Percentiles rank a stretch among this genome's conserved stretches.
Conservation (phyloP, 2,329 filamentous ascomycete genomes). For the Hymenoscyphus salicellus region DNA sequence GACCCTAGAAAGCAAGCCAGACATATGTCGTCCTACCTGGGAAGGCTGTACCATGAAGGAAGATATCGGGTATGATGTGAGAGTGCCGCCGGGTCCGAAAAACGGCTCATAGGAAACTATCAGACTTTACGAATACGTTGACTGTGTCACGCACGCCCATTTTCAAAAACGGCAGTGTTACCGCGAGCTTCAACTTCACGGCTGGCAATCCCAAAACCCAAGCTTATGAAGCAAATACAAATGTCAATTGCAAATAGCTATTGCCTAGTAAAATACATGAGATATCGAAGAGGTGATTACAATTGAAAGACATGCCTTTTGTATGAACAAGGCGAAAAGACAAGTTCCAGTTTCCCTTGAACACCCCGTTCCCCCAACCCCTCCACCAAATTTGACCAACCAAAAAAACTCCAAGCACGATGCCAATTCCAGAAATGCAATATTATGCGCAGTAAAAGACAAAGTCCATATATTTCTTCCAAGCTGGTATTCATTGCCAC, state of each 20-base stretch:
- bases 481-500: not conserved
- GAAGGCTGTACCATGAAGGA: not conserved
- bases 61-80: not conserved
- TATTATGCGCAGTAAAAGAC: not conserved
- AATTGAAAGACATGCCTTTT: not conserved
- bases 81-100: not conserved
- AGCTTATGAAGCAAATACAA: not conserved
- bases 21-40: not conserved
- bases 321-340: not conserved
- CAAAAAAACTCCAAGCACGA: slow-evolving; percentile 9
- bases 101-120: not conserved
- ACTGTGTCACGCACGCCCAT: not conserved
- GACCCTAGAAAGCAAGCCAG: not conserved
- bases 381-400: not conserved
- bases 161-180: not conserved
- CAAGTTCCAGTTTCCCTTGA: slow-evolving; percentile 1
- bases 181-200: not conserved
- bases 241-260: not conserved
- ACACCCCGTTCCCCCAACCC: not conserved
- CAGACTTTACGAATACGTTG: not conserved
- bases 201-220: not conserved
- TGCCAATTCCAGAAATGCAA: slow-evolving; percentile 3
- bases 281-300: not conserved
- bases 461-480: not conserved
- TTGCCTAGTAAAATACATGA: not conserved